Evolutionary conservation across 1,284 basidiomycete genomes (phyloP), one percentile per base, ranked within the genome.

Genomic region (Cutaneotrichosporon mucoides): DNA sequence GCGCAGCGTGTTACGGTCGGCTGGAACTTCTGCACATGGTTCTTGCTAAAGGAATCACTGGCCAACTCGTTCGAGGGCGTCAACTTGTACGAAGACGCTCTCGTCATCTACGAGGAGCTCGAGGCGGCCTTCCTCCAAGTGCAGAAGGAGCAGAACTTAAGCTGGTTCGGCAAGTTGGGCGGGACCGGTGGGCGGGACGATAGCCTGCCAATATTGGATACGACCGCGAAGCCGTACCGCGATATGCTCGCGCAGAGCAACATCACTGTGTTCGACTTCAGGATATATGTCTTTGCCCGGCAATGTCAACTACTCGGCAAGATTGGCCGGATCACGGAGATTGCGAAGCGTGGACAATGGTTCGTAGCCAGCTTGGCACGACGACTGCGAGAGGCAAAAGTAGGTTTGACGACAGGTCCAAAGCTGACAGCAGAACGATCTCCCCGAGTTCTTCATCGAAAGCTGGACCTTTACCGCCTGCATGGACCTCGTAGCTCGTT

Each of bases 11-110:
- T 87, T 64, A 89, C 92, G 83, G 89, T 90, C 1, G 93, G 92
- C 2, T 97, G 94, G 94, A 94, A 96, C 73, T 97, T 95, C 72
- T 93, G 92, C 74, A 92, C 89, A 0, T 98, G 94, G 81, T 96
- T 97, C 76, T 85, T 93, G 41, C 80, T 94, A 35, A 97, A 97
- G 85, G 96, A 98, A 85, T 92, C 88, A 58, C 82, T 99, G 13
- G 93, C 95, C 1, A 85, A 84, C 60, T 96, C 93, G 0, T 93
- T 93, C 69, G 92, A 96, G 73, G 90, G 88, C 4, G 89, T 97
- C 74, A 88, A 86, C 63, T 82, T 99, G 10, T 83, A 86, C 60
- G 92, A 97, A 70, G 96, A 99, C 70, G 90, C 94, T 0, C 79
- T 96, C 2, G 77, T 86, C 12, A 88, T 91, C 63, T 98, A 97